Percentiles rank a stretch among this genome's conserved stretches.
These are phyloP conservation scores for Lablab purpureus DNA, from an alignment of 306 rosid genomes.

Conservation along the genomic window DNA sequence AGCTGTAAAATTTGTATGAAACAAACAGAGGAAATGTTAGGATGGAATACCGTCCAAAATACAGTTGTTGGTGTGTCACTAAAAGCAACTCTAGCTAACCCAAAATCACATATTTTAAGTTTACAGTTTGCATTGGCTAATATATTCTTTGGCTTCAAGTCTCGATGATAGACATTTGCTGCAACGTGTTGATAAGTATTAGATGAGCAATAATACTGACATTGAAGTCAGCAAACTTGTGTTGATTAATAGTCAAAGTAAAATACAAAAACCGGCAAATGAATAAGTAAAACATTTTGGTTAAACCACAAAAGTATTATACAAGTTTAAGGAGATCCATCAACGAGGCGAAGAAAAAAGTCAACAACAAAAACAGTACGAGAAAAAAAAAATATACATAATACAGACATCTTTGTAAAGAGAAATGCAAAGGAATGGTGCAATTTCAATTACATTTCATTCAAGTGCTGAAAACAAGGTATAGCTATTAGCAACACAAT, in stretches of 20 bases:
- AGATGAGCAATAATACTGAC: constrained; percentile 39
- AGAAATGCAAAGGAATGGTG: constrained; percentile 33
- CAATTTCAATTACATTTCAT: background rate
- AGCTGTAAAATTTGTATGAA: constrained; percentile 10
- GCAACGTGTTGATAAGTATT: constrained; percentile 53
- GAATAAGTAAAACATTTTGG: background rate
- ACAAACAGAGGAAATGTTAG: constrained; percentile 1
- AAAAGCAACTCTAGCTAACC: constrained; percentile 95
- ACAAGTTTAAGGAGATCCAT: background rate
- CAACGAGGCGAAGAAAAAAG: background rate
- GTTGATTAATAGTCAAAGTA: constrained; percentile 7
- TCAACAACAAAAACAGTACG: background rate
- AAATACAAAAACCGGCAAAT: constrained; percentile 26
- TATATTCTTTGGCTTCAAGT: constrained; percentile 95
- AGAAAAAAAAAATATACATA: background rate
- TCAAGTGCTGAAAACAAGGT: background rate
- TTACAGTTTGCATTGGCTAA: constrained; percentile 97
- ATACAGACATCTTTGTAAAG: constrained; percentile 23
- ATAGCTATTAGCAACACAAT: constrained; percentile 19
- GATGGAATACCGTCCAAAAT: constrained; percentile 89
- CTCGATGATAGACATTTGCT: constrained; percentile 98
- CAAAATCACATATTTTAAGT: constrained; percentile 96
- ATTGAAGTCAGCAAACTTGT: constrained; percentile 21
- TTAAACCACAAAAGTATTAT: constrained; percentile 1
- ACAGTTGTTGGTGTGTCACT: constrained; percentile 87